Evolutionary conservation across 257 asterid species (phyloP).

Genomic region (Nicotiana tomentosiformis): DNA sequence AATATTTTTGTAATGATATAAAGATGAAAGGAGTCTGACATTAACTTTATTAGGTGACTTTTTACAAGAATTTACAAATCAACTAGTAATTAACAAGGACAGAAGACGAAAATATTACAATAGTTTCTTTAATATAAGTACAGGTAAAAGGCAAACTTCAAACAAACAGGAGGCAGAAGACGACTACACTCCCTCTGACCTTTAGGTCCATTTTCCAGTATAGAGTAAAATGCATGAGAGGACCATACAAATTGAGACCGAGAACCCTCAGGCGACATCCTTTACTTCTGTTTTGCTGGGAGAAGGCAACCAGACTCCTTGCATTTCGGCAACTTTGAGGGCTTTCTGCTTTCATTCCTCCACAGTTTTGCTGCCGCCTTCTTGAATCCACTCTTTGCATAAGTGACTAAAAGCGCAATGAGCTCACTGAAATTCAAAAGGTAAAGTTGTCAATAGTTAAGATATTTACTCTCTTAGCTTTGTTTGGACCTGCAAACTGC

Average conservation of each 20-base stretch:
- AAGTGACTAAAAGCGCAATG: constrained; percentile 43
- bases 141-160: neutral
- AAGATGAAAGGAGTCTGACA: neutral
- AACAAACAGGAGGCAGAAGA: neutral
- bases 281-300: constrained; percentile 60
- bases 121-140: neutral
- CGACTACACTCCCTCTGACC: neutral
- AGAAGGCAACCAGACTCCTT: constrained; percentile 71
- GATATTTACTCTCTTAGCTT: too few species aligned
- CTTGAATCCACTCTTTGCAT: constrained; percentile 57
- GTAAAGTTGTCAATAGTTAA: neutral
- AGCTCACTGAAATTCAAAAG: constrained; percentile 57
- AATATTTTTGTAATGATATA: too few species aligned
- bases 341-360: constrained; percentile 60
- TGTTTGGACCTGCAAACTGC: neutral
- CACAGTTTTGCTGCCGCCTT: constrained; percentile 61
- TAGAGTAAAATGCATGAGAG: neutral
- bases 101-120: neutral
- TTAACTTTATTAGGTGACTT: neutral
- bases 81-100: neutral
- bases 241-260: constrained; percentile 41
- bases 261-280: constrained; percentile 38
- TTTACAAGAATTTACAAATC: constrained; percentile 1
- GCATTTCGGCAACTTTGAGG: constrained; percentile 52
- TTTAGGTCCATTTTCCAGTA: neutral